Evolutionary conservation across 495 filamentous ascomycete species (phyloP), one percentile per base, ranked within the genome.

Genomic region (Penicillium pancosmium): DNA sequence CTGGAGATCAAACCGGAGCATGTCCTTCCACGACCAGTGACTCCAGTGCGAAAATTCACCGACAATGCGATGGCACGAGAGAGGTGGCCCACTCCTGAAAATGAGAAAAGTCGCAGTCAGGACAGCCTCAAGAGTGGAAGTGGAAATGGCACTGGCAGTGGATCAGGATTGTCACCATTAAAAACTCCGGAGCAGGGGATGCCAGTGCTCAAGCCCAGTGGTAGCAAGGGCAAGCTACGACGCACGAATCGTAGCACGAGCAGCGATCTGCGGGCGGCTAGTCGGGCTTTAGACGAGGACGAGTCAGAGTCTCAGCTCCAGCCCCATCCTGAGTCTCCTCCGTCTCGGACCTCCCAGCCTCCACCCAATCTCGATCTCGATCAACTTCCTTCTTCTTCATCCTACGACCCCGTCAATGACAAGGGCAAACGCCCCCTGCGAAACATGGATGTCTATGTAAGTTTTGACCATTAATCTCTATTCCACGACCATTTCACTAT

Each of bases 401-500:
- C 82, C 65, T 85, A 86, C 78, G 87, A 91, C 70, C 86, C 88
- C 63, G 81, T 90, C 70, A 90, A 86, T 65, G 91, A 93, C 82
- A 91, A 92, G 83, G 88, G 91, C 82, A 92, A 91, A 75, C 86
- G 84, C 68, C 88, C 88, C 70, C 77, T 87, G 70, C 87, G 84
- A 76, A 89, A 87, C 78, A 96, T 96, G 68, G 90, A 96, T 82
- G 89, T 95, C 79, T 96, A 90, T 78, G 92, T 97, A 86, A 87
- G 92, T 89, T 35, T 13, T 27, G 9, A 54, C 48, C 52, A 23
- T 56, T 64, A 64, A 41, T 52, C 55, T 56, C 58, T 33, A 63
- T 63, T 59, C 50, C 53, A 10, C 52, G 49, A 59, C 63, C 47
- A 31, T 59, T 66, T 64, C 46, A 21, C 19, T 21, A 21, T 21